phyloP scores from a whole-genome alignment of 1,284 basidiomycete species.

The Ceratorhiza oryzae-sativae region DNA sequence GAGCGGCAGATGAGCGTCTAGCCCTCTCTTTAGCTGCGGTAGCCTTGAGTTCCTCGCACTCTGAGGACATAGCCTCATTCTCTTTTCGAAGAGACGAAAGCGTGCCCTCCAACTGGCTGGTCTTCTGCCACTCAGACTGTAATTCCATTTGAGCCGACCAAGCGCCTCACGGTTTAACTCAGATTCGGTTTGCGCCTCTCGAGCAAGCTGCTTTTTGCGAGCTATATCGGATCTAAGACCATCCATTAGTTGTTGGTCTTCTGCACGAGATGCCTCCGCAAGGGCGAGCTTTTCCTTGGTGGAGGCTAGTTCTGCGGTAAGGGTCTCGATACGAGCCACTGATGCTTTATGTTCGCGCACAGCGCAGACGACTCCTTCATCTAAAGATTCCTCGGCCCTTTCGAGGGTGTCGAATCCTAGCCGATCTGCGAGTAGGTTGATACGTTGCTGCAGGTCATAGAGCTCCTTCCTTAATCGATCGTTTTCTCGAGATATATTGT shows the following conservation, averaged over 20 bases:
- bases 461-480: conserved; percentile 42
- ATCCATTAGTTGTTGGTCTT: conserved; percentile 18
- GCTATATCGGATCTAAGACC: conserved; percentile 7
- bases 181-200: conserved; percentile 23
- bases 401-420: conserved; percentile 44
- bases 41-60: conserved; percentile 1
- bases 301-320: conserved; percentile 13
- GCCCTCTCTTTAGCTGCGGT: conserved; percentile 8
- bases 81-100: conserved; percentile 13
- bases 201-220: conserved; percentile 7
- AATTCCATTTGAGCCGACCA: conserved; percentile 28
- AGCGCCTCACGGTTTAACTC: conserved; percentile 30
- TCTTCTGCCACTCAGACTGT: conserved; percentile 32
- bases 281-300: not conserved
- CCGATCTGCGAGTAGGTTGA: conserved; percentile 40
- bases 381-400: conserved; percentile 38
- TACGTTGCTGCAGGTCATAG: conserved; percentile 43
- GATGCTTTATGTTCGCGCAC: conserved; percentile 13
- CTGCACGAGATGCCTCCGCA: conserved; percentile 12
- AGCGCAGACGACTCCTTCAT: not conserved
- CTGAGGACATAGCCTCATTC: conserved; percentile 2
- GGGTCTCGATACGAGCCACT: not conserved
- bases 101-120: conserved; percentile 18
- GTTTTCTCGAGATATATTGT: conserved; percentile 41
- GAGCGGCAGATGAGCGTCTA: conserved; percentile 4